Percentiles rank a stretch among this genome's conserved stretches.
Conservation (phyloP, 768 basidiomycete genomes). For the Macrolepiota fuliginosa region DNA sequence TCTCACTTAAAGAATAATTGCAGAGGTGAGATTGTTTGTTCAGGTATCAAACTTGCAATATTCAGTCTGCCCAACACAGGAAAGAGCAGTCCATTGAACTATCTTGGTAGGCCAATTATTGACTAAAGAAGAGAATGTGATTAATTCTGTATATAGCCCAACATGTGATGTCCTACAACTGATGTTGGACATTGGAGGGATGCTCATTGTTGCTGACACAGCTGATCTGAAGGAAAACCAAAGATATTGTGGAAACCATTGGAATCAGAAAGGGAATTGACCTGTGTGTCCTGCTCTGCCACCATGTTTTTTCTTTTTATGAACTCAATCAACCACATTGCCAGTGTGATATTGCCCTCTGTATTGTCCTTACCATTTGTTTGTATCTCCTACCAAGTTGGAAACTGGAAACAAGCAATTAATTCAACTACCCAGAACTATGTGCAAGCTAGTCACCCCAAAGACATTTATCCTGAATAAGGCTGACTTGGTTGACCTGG, state of each 20-base stretch:
- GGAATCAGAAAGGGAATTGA: too few species aligned
- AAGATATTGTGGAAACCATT: slow-evolving; percentile 74
- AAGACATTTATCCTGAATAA: slow-evolving; percentile 82
- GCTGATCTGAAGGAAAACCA: slow-evolving; percentile 75
- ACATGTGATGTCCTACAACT: slow-evolving; percentile 81
- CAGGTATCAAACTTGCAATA: too few species aligned
- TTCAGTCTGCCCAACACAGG: too few species aligned
- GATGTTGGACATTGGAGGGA: slow-evolving; percentile 83
- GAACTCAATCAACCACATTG: background rate
- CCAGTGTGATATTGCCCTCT: slow-evolving; percentile 74
- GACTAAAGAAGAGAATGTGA: background rate
- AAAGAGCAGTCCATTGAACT: too few species aligned
- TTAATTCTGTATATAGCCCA: slow-evolving; percentile 48
- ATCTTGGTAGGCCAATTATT: slow-evolving; percentile 31
- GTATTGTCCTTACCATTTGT: slow-evolving; percentile 67
- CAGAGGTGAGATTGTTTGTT: slow-evolving; percentile 82
- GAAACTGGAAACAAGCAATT: background rate
- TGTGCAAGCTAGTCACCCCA: slow-evolving; percentile 42
- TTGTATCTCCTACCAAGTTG: slow-evolving; percentile 12
- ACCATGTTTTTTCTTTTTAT: background rate
- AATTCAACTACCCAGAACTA: slow-evolving; percentile 35
- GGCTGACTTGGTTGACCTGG: slow-evolving; percentile 46
- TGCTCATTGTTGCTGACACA: slow-evolving; percentile 83
- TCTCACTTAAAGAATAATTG: too few species aligned
- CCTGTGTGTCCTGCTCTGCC: slow-evolving; percentile 42